Base-by-base conservation (phyloP, 768 basidiomycete genomes). In the Termitomyces sp. region DNA sequence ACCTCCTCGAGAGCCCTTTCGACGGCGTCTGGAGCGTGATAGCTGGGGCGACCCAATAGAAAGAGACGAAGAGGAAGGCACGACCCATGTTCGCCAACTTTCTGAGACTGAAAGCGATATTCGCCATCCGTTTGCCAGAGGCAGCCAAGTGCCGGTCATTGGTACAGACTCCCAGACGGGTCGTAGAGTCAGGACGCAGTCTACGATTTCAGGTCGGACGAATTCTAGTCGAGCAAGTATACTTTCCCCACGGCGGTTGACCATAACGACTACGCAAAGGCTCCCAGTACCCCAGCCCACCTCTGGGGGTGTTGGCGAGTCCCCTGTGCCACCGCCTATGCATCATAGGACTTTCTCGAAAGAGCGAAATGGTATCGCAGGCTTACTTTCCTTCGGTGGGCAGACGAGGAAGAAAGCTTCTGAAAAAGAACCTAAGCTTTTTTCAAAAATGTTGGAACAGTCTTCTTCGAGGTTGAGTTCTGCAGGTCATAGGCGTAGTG, bases 241-340 rank as follows among this genome's bases (percentile, higher is more conserved):
- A 33, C 59, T 61, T 20, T 57, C 68, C 22, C 72, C 65, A 8
- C 69, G 72, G 18, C 73, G 74, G 26, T 73, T 78, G 6, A 73
- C 72, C 1, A 64, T 73, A 51, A 71, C 76, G 7, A 69, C 70
- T 28, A 64, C 59, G n/a, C 60, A 66, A 45, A 72, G 66, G 46
- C 70, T 65, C 36, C 72, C 73, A 15, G 64, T 72, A 6, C 71
- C 77, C 78, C 63, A 75, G 74, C 58, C 67, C 62, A 67, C 74
- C 36, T 68, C 75, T 5, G 86, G 84, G 31, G 87, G 84, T 26
- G 79, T 90, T 22, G 88, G 88, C 29, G 85, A 87, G 59, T 81
- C 85, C 0, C 90, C 89, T 4, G 70, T 54, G 31, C 53, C 70
- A 49, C 81, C 72, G 12, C 73, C 61, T 34, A 66, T 60, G 6